Evolutionary conservation across 805 yeast genomes (phyloP).

Genomic region (Candida peoriensis): DNA sequence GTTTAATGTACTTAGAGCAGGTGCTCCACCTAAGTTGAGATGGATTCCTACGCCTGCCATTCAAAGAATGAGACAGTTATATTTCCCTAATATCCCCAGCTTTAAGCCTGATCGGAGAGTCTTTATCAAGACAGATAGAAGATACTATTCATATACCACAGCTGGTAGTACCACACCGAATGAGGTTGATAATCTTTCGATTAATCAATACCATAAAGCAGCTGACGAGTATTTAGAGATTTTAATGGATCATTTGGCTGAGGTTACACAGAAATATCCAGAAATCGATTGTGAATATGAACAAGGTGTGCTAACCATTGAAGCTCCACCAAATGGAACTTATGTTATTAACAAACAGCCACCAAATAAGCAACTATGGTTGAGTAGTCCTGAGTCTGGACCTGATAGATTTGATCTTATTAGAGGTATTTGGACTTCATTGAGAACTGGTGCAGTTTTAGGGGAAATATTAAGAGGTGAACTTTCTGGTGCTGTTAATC

Average conservation of each 20-base stretch:
- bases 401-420: constrained; percentile 81
- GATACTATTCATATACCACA: constrained; percentile 34
- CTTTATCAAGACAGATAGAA: too few relatives aligned
- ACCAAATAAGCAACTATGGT: constrained; percentile 95
- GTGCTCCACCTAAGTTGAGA: too few relatives aligned
- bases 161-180: constrained; percentile 50
- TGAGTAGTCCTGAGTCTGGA: constrained; percentile 88
- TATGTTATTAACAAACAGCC: constrained; percentile 97
- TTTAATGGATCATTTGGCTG: constrained; percentile 63
- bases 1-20: too few relatives aligned
- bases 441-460: constrained; percentile 54
- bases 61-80: too few relatives aligned
- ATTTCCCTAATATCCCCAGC: too few relatives aligned
- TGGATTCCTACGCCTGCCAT: too few relatives aligned
- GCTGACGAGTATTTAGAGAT: constrained; percentile 69
- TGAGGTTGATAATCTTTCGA: constrained; percentile 43
- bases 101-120: too few relatives aligned
- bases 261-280: constrained; percentile 55
- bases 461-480: constrained; percentile 49
- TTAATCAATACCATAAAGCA: constrained; percentile 52
- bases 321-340: constrained; percentile 66
- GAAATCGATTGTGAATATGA: constrained; percentile 67
- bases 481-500: constrained; percentile 30
- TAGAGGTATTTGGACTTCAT: constrained; percentile 71
- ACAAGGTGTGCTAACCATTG: constrained; percentile 83